phyloP scores from a whole-genome alignment of 441 rosid species.

The Isatis lusitanica region DNA sequence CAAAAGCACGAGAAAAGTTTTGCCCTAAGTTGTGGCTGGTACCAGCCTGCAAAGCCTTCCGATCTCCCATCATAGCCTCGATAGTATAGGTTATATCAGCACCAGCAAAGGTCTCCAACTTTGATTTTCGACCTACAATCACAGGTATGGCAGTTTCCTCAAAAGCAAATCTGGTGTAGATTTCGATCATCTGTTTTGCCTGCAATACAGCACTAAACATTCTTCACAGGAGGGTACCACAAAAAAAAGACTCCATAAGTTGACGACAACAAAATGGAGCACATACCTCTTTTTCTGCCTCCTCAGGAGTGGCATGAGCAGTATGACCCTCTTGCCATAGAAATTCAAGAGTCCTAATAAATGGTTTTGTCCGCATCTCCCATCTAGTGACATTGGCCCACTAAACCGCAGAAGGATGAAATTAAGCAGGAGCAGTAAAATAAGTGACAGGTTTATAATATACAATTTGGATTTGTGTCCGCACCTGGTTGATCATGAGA shows the following conservation, averaged over 20 bases:
- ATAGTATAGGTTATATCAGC: slow-evolving; percentile 83
- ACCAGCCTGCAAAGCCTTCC: slow-evolving; percentile 88
- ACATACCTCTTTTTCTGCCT: slow-evolving; percentile 89
- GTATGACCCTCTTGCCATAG: slow-evolving; percentile 98
- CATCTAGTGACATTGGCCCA: slow-evolving; percentile 97
- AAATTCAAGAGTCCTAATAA: slow-evolving; percentile 93
- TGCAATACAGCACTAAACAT: slow-evolving; percentile 42
- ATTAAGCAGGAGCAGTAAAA: neutral
- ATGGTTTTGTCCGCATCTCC: slow-evolving; percentile 95
- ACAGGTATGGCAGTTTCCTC: slow-evolving; percentile 97
- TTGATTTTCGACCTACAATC: slow-evolving; percentile 82
- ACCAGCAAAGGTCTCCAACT: slow-evolving; percentile 85
- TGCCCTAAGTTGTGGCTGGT: slow-evolving; percentile 92
- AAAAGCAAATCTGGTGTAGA: slow-evolving; percentile 82
- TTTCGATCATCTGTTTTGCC: slow-evolving; percentile 85
- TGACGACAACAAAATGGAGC: slow-evolving; percentile 15
- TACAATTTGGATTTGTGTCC: neutral
- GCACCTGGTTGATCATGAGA: slow-evolving; percentile 88
- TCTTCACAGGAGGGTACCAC: slow-evolving; percentile 1
- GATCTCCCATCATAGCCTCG: slow-evolving; percentile 99
- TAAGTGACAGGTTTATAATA: neutral
- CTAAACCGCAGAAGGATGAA: slow-evolving; percentile 37
- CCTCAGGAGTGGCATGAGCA: slow-evolving; percentile 82
- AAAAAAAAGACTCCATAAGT: neutral
- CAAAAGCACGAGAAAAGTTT: slow-evolving; percentile 85